These are phyloP conservation scores for Phytophthora palmivora DNA, from an alignment of 352 stramenopile species.

Conservation along the genomic window DNA sequence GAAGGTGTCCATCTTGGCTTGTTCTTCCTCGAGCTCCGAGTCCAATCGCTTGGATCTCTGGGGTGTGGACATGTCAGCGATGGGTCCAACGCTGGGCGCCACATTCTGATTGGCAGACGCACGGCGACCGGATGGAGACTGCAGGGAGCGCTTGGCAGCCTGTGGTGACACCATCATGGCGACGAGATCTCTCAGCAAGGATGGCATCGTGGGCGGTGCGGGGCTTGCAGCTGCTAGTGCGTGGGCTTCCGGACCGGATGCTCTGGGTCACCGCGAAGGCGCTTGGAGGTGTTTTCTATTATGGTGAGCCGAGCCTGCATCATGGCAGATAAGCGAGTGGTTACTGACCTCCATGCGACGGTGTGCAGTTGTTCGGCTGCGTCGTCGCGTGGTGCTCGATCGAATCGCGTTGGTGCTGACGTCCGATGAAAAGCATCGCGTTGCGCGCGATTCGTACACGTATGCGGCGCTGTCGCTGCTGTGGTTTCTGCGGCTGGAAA, in stretches of 20 bases:
- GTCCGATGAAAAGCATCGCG: constrained; percentile 11
- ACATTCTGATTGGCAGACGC: constrained; percentile 25
- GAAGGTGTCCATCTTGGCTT: constrained; percentile 48
- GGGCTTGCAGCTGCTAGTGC: constrained; percentile 42
- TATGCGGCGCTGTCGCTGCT: constrained; percentile 48
- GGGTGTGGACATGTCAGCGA: constrained; percentile 16
- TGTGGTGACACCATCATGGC: constrained; percentile 23
- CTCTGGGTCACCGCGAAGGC: constrained; percentile 27
- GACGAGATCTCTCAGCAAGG: constrained; percentile 47
- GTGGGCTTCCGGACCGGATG: constrained; percentile 48
- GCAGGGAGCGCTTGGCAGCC: constrained; percentile 31
- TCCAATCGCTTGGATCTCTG: constrained; percentile 2
- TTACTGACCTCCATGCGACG: constrained; percentile 12
- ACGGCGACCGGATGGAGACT: constrained; percentile 24
- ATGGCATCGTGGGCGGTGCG: constrained; percentile 42
- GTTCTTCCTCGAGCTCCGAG: constrained; percentile 30
- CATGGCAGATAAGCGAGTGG: too few relatives aligned
- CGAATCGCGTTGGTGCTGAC: constrained; percentile 31
- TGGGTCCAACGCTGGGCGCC: constrained; percentile 1
- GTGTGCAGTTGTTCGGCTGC: constrained; percentile 51
- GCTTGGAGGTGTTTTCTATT: constrained; percentile 58
- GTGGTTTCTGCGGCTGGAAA: constrained; percentile 57
- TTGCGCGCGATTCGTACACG: constrained; percentile 34
- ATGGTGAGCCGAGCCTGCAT: constrained; percentile 34
- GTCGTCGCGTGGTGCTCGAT: constrained; percentile 45